Percentiles rank a stretch among this genome's conserved stretches.
Conservation (phyloP, 2,329 filamentous ascomycete species). For the Epichloe elymi region DNA sequence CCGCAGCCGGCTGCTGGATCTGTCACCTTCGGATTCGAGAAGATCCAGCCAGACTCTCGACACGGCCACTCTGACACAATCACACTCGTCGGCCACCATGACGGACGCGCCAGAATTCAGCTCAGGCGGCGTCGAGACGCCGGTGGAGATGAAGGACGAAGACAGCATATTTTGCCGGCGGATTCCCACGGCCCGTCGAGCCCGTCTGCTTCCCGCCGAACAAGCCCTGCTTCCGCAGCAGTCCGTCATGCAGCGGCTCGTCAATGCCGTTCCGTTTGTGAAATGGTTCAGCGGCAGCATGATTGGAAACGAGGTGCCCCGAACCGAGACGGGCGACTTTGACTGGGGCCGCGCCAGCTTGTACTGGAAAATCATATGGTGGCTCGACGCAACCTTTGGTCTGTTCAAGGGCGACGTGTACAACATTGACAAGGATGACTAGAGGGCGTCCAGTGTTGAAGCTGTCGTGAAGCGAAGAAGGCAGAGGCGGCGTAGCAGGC, state of each 20-base stretch:
- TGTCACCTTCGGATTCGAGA: slow-evolving; percentile 31
- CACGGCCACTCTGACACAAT: slow-evolving; percentile 36
- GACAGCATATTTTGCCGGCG: slow-evolving; percentile 40
- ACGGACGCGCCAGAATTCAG: slow-evolving; percentile 17
- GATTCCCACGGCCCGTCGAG: slow-evolving; percentile 54
- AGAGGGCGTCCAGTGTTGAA: slow-evolving; percentile 2
- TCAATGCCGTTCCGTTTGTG: slow-evolving; percentile 54
- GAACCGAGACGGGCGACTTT: slow-evolving; percentile 60
- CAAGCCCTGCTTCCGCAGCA: slow-evolving; percentile 59
- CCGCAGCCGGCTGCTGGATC: slow-evolving; percentile 24
- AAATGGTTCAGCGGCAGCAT: slow-evolving; percentile 60
- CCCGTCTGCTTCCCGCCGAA: slow-evolving; percentile 52
- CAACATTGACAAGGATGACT: slow-evolving; percentile 46
- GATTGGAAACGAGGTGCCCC: slow-evolving; percentile 64
- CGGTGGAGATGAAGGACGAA: slow-evolving; percentile 17
- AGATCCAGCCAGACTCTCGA: slow-evolving; percentile 45
- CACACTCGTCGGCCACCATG: slow-evolving; percentile 30
- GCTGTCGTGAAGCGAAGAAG: not conserved
- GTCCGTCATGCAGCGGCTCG: slow-evolving; percentile 48
- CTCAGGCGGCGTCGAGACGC: slow-evolving; percentile 12
- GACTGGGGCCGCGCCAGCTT: slow-evolving; percentile 58
- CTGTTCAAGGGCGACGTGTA: slow-evolving; percentile 47
- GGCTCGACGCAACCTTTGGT: slow-evolving; percentile 43
- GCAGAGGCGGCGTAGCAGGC: not conserved
- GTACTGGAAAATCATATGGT: slow-evolving; percentile 56